Percentiles rank a stretch among this genome's conserved stretches.
phyloP scores from a whole-genome alignment of 2,329 filamentous ascomycete genomes.

The Diaporthe helianthi region DNA sequence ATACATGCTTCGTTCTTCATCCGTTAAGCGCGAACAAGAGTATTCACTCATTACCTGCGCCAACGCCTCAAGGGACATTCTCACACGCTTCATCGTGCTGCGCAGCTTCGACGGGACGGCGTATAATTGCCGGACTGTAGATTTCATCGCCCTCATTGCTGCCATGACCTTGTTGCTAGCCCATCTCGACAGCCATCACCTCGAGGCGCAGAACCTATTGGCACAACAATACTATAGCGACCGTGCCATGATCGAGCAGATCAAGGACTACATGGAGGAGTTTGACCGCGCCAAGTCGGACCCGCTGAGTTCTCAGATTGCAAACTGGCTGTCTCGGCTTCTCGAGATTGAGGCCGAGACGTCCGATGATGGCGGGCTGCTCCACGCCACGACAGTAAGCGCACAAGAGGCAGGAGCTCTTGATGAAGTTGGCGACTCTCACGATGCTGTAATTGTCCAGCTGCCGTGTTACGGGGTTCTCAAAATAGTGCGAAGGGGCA shows the following conservation, averaged over 20 bases:
- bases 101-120: slow-evolving; percentile 41
- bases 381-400: not conserved
- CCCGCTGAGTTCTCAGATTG: slow-evolving; percentile 40
- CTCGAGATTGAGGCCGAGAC: not conserved
- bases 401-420: not conserved
- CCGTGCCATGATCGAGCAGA: slow-evolving; percentile 47
- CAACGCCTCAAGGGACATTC: slow-evolving; percentile 46
- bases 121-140: slow-evolving; percentile 42
- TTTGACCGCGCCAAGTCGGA: slow-evolving; percentile 41
- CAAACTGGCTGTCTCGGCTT: slow-evolving; percentile 40
- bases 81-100: slow-evolving; percentile 44
- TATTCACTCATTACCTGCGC: slow-evolving; percentile 46
- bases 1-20: slow-evolving; percentile 40
- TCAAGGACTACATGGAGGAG: slow-evolving; percentile 44
- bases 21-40: slow-evolving; percentile 34
- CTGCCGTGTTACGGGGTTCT: not conserved
- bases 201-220: slow-evolving; percentile 41
- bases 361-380: not conserved
- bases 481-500: not conserved
- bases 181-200: slow-evolving; percentile 43
- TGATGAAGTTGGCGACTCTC: not conserved
- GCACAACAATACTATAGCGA: slow-evolving; percentile 49
- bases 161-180: slow-evolving; percentile 47
- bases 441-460: not conserved
- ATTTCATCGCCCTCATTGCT: slow-evolving; percentile 48